Evolutionary conservation across 202 grass and related monocot genomes (phyloP), one percentile per base, ranked within the genome.

Genomic region (Hordeum pubiflorum): DNA sequence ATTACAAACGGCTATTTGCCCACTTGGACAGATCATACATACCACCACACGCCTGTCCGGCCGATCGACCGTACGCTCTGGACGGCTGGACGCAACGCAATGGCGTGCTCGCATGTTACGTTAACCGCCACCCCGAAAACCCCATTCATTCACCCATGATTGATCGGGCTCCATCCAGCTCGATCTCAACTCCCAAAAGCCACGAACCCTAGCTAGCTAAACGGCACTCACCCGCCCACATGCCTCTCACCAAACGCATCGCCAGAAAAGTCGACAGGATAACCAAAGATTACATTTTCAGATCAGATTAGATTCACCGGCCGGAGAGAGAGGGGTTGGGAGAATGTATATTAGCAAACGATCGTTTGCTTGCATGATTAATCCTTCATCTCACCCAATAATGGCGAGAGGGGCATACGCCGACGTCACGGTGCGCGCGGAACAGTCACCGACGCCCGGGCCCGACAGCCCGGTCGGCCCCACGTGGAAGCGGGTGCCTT

Each of bases 161-260:
- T 58, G 32, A 50, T 77, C 58, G 38, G 80, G 36, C 36, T 79
- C 79, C 64, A 58, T 10, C 9, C 66, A 82, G 43, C 55, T 77
- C 56, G 56, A 56, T 60, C 79, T 69, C 63, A 86, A 55, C 78
- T 32, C n/a, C 54, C 62, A 26, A 77, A 82, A 63, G 52, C 59
- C 26, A 38, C 63, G 21, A 36, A 36, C 14, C 33, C 44, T 9
- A 50, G 44, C 44, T 2, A 46, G 43, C 36, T 8, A 77, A 55
- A 85, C 63, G 74, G 62, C 75, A 17, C 59, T 36, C 78, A 11
- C 78, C 27, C 79, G 20, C 76, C 67, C 58, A 72, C 41, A 70
- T 70, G 66, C 65, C 68, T 72, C 59, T 78, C 79, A 87, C 85
- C 85, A 64, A 87, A 87, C 33, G 78, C 70, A 39, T 23, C 39